phyloP scores from a whole-genome alignment of 139 green algal genomes.

The Micromonas commoda region DNA sequence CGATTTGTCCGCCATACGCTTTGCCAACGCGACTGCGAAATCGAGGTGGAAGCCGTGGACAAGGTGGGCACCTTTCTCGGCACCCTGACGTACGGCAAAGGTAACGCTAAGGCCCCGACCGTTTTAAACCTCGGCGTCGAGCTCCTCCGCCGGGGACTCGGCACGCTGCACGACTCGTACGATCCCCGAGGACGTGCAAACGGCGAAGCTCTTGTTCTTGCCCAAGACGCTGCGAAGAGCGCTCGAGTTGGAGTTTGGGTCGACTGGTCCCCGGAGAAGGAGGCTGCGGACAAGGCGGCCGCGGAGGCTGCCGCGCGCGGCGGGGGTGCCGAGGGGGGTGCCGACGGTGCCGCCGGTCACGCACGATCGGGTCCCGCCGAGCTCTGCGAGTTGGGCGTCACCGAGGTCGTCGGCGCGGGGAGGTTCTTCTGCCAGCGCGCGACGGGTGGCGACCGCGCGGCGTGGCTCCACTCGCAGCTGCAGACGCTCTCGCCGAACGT shows the following conservation, averaged over 20 bases:
- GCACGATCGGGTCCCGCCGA: neutral
- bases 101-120: no score
- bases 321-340: slow-evolving; percentile 37
- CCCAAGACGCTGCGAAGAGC: slow-evolving; percentile 64
- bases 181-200: slow-evolving; percentile 30
- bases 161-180: slow-evolving; percentile 69
- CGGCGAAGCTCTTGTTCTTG: slow-evolving; percentile 52
- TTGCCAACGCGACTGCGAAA: slow-evolving; percentile 62
- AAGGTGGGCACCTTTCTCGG: slow-evolving; percentile 91
- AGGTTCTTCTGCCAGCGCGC: slow-evolving; percentile 67
- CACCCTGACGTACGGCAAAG: slow-evolving; percentile 33
- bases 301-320: slow-evolving; percentile 33
- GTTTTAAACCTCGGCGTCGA: slow-evolving; percentile 55
- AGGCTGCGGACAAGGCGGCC: slow-evolving; percentile 27
- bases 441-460: slow-evolving; percentile 10
- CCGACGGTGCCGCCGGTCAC: slow-evolving; percentile 11
- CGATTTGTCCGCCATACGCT: slow-evolving; percentile 65
- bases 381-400: slow-evolving; percentile 60
- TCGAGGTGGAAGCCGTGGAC: slow-evolving; percentile 71
- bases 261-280: slow-evolving; percentile 44
- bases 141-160: slow-evolving; percentile 73
- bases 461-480: neutral
- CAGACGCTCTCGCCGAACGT: slow-evolving; percentile 43
- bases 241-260: slow-evolving; percentile 56
- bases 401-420: slow-evolving; percentile 63